Base-by-base conservation (phyloP, 768 basidiomycete species). In the Amylocystis lapponica region DNA sequence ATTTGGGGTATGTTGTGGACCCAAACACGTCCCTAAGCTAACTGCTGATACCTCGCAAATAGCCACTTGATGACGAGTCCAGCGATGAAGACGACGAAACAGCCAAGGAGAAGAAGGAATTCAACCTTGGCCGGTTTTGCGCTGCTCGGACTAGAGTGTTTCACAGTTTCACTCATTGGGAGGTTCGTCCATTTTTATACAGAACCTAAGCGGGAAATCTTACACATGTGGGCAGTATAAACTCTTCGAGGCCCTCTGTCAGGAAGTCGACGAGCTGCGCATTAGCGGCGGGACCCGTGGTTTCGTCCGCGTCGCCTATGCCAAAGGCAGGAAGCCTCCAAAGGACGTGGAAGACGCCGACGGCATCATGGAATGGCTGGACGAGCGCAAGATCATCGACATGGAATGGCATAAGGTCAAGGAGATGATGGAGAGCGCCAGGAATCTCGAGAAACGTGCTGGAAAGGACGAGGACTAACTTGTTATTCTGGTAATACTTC, bases 81-180 rank as follows among this genome's bases (percentile, higher is more conserved):
- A 48, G 58, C 33, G 54, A 48, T 30, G 49, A 53, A 27, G 61
- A 64, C 42, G 41, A 55, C 48, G 55, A 56, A 40, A 48, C 62
- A 13, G 47, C 50, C 7, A 38, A 38, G 19, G 44, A 26, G 56
- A 56, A 41, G 52, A 57, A 39, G 42, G 72, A 76, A 49, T 81
- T 82, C 52, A 62, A 80, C 52, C 69, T 91, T 4, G 88, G 88
- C n/a, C 75, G 84, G 26, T 90, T 88, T 56, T 92, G 88, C 58
- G 87, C 83, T 3, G 66, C 66, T 36, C 73, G 88, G 39, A 80
- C 81, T 3, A 65, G 60, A 39, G 76, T 80, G 14, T 92, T 76
- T 52, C 88, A 91, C 55, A 62, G 71, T 41, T 80, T 90, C 54
- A 74, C 72, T 16, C 88, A 92, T 54, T 92, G 88, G 88, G 87